Conservation (phyloP, 805 yeast species). For the Kodamaea jinghongensis region DNA sequence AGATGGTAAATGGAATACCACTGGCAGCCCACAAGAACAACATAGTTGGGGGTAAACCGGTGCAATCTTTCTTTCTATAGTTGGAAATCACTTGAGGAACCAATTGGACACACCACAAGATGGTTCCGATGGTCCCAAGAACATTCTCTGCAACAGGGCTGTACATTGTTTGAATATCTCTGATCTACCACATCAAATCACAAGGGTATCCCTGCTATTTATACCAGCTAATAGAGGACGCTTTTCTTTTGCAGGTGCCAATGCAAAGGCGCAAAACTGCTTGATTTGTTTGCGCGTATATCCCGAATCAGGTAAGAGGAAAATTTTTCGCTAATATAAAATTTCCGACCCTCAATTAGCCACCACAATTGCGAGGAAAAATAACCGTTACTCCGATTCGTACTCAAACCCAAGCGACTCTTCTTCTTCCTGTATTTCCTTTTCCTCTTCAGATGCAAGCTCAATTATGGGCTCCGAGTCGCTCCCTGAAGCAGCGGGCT, state of each 20-base stretch:
- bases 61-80: constrained; percentile 71
- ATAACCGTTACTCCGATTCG: constrained; percentile 7
- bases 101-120: constrained; percentile 89
- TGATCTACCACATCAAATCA: background rate
- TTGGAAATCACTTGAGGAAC: constrained; percentile 82
- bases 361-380: background rate
- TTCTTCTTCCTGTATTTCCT: constrained; percentile 15
- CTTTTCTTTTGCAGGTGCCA: constrained; percentile 2
- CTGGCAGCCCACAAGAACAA: constrained; percentile 70
- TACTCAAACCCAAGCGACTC: constrained; percentile 19
- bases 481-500: too few relatives aligned
- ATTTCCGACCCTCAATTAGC: background rate
- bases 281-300: background rate
- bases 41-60: constrained; percentile 88
- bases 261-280: background rate
- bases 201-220: background rate
- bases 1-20: constrained; percentile 86
- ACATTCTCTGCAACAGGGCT: constrained; percentile 60
- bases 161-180: constrained; percentile 15
- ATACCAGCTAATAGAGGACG: background rate
- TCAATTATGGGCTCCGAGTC: too few relatives aligned
- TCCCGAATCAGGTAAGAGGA: background rate
- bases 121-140: constrained; percentile 84
- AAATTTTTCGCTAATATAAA: background rate
- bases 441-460: constrained; percentile 8